phyloP scores from a whole-genome alignment of 2,329 filamentous ascomycete genomes.

The Exophiala sp. region DNA sequence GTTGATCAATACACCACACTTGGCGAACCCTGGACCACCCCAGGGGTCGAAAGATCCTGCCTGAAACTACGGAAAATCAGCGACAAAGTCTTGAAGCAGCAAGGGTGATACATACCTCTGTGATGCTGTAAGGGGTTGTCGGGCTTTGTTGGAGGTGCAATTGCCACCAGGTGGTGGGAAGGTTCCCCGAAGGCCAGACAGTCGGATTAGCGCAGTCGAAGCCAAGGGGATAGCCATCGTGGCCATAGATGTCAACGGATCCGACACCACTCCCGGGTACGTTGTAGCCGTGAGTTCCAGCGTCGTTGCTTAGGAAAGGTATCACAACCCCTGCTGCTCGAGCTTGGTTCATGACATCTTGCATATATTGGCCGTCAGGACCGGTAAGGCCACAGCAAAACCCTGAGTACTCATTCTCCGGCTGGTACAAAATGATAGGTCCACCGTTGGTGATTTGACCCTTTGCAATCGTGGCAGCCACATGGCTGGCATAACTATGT shows the following conservation, averaged over 20 bases:
- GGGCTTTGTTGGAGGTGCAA: slow-evolving; percentile 28
- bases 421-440: slow-evolving; percentile 66
- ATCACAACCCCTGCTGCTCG: slow-evolving; percentile 67
- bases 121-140: slow-evolving; percentile 28
- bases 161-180: slow-evolving; percentile 27
- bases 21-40: slow-evolving; percentile 25
- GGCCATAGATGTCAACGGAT: slow-evolving; percentile 62
- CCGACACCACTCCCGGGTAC: slow-evolving; percentile 58
- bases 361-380: slow-evolving; percentile 60
- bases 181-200: slow-evolving; percentile 27
- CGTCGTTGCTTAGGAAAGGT: slow-evolving; percentile 73
- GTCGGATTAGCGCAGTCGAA: slow-evolving; percentile 28
- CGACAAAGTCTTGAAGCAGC: too few species aligned
- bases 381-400: slow-evolving; percentile 17
- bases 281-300: slow-evolving; percentile 57
- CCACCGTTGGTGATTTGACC: slow-evolving; percentile 80
- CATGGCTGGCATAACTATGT: slow-evolving; percentile 32
- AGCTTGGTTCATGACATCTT: slow-evolving; percentile 66
- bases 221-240: slow-evolving; percentile 40
- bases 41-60: slow-evolving; percentile 25
- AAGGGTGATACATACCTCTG: slow-evolving; percentile 8
- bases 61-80: slow-evolving; percentile 20
- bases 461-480: slow-evolving; percentile 65
- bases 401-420: slow-evolving; percentile 73
- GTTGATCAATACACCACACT: slow-evolving; percentile 64